Evolutionary conservation across 805 yeast genomes (phyloP), one percentile per base, ranked within the genome.

Genomic region (Yamadazyma kitorensis): DNA sequence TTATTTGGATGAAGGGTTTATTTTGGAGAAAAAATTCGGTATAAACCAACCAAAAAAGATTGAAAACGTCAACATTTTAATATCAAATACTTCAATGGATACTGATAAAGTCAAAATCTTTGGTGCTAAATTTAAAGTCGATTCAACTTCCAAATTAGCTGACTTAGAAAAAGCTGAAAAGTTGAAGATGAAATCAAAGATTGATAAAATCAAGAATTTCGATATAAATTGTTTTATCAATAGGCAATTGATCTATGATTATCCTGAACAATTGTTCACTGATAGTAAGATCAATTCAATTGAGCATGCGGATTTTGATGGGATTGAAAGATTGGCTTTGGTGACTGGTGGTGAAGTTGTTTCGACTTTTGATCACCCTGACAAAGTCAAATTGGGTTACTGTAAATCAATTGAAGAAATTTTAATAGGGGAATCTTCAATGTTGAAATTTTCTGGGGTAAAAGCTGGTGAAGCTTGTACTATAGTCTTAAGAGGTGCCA

Each of bases 281-380:
- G 98, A 91, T 48, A 64, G 87, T 27, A 78, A 80, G 35, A 85
- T 93, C 51, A 89, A 86, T 61, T 80, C 96, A 15, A 87, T 93
- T 44, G 98, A 93, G 62, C 98, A 93, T 57, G 98, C 98, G 11
- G 98, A 93, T 61, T 93, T 93, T 51, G 98, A 86, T 54, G 99
- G 98, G 53, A 86, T 93, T 36, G 98, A 93, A 69, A 80, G 98
- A 57, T 75, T 93, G 47, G 96, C 98, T 2, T 70, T 91, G 25
- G 98, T 88, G 20, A 89, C 98, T 9, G 98, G 98, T 33, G 98
- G 96, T 55, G 98, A 93, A 70, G 97, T 93, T 34, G 96, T 82
- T 2, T 88, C 98, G 6, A 91, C 98, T 2, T 93, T 93, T 57
- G 99, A 93, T 56, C 73, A 81, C 47, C 96, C 98, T 17, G 94